Evolutionary conservation across 2,329 filamentous ascomycete species (phyloP), one percentile per base, ranked within the genome.

Genomic region (Emydomyces testavorans): DNA sequence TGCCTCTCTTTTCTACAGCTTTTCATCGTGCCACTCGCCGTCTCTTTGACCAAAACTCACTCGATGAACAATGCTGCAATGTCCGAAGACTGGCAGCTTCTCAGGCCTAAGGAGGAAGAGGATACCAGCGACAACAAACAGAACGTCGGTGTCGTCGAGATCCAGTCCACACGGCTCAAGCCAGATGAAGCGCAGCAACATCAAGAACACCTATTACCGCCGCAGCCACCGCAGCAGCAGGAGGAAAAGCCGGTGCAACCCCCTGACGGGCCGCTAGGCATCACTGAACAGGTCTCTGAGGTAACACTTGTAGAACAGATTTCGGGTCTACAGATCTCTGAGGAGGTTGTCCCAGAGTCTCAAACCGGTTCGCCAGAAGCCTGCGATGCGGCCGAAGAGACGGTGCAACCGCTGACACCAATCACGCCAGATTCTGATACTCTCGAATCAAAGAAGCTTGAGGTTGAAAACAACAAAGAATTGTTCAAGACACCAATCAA

Each of bases 41-140:
- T 10, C 15, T 28, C 16, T 41, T 31, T 29, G n/a, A 15, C 21
- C 3, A 8, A 32, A 6, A 6, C 6, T 13, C 32, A 7, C n/a
- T 21, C 36, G n/a, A 46, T 46, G 36, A 38, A 24, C 44, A 15
- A 46, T 46, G 44, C 31, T 31, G 10, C 24, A 31, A 38, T 46
- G 44, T 31, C 44, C 13, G 44, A 32, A 39, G 24, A 39, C 10
- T 6, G 24, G 7, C 44, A 46, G 11, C 6, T 35, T 23, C 3
- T 32, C 10, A 8, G 23, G 20, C 15, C 28, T 11, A 35, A 4
- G 6, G 31, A 36, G 10, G 13, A 29, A 18, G 31, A 26, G 24
- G 31, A 18, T 10, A 24, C 7, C 2, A 15, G n/a, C 13, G 29
- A 36, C n/a, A 3, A 16, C 41, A 44, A 44, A 16, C 41, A 44